These are phyloP conservation scores for Cokeromyces recurvatus DNA, from an alignment of 371 early-diverging fungal species.

Conservation along the genomic window DNA sequence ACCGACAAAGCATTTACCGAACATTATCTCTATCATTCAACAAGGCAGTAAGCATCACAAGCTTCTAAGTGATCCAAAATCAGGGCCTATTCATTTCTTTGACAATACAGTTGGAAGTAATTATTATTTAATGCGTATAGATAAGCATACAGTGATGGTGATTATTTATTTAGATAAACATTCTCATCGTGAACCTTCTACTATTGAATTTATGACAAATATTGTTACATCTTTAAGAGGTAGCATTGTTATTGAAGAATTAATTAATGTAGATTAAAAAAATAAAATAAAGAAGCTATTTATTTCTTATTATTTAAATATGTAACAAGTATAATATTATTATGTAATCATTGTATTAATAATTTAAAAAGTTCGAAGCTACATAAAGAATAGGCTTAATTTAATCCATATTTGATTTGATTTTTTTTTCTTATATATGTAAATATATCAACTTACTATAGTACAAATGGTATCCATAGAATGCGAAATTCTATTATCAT, in stretches of 20 bases:
- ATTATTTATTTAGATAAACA: slow-evolving; percentile 59
- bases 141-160: slow-evolving; percentile 52
- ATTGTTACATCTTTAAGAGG: slow-evolving; percentile 36
- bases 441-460: slow-evolving; percentile 14
- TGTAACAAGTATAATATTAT: too few relatives aligned
- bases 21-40: slow-evolving; percentile 62
- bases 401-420: background rate
- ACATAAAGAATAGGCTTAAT: background rate
- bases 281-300: background rate
- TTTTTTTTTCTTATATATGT: too few relatives aligned
- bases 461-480: slow-evolving; percentile 29
- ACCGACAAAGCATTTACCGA: slow-evolving; percentile 58
- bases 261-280: slow-evolving; percentile 23
- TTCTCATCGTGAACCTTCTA: slow-evolving; percentile 41
- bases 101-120: slow-evolving; percentile 54
- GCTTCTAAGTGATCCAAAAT: slow-evolving; percentile 34
- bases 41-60: slow-evolving; percentile 44
- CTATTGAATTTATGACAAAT: slow-evolving; percentile 49
- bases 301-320: too few relatives aligned
- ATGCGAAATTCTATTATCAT: slow-evolving; percentile 24
- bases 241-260: slow-evolving; percentile 32
- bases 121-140: slow-evolving; percentile 57
- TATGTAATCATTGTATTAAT: too few relatives aligned
- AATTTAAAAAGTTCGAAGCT: slow-evolving; percentile 16
- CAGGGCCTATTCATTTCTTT: slow-evolving; percentile 44